Evolutionary conservation across 2,329 filamentous ascomycete species (phyloP), one percentile per base, ranked within the genome.

Genomic region (Zalaria sp.): DNA sequence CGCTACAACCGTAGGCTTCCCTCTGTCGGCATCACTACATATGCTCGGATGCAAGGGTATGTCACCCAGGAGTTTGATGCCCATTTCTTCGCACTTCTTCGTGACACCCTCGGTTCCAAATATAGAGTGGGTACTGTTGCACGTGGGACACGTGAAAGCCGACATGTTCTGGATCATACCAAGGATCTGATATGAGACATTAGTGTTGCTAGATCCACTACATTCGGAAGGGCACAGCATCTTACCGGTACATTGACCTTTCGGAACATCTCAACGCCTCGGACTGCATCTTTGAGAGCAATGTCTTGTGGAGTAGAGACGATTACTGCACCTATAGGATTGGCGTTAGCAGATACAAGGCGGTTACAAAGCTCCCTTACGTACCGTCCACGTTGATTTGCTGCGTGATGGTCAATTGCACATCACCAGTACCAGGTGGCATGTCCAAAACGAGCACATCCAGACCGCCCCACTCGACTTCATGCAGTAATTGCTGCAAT

Each of bases 151-250:
- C 3, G 71, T 75, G 57, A 93, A 93, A 32, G 86, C 71, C 5
- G 80, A 81, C 87, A 94, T 94, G 56, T 94, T 94, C 57, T 91
- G 81, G 11, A 98, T 81, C 62, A 96, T 77, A 2, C 91, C 91
- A 2, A 96, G 67, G 29, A 91, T 73, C 39, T 48, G 31, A 2
- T 25, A 4, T 9, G 6, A 4, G 27, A 18, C 25, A 37, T 42
- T 28, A 42, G 40, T 32, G 29, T n/a, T n/a, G n/a, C 29, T 32
- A 7, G 18, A 18, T 18, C 18, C 18, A 18, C 18, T 18, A 18
- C 18, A 18, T 18, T n/a, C 29, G n/a, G 29, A 7, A 32, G 29
- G 29, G 7, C 29, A 32, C 29, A 32, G 7, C 7, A 7, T 45
- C 52, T 42, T 41, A 73, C 70, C 3, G 83, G 79, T 4, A 93